phyloP scores from a whole-genome alignment of 1,139 yeast species.

The Blastobotrys persicus region DNA sequence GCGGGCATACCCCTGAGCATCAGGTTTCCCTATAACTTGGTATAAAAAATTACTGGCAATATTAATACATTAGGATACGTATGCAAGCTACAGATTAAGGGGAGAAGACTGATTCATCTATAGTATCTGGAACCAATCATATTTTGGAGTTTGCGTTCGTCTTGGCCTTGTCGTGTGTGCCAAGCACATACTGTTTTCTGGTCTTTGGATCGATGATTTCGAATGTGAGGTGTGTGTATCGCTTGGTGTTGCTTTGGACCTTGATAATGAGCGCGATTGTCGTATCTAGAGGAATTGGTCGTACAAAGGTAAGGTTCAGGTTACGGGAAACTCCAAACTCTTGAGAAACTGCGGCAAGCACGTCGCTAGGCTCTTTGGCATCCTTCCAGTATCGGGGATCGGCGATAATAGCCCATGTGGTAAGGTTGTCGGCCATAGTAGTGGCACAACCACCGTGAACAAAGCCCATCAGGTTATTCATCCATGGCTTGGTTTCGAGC shows the following conservation, averaged over 20 bases:
- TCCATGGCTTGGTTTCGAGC: slow-evolving; percentile 10
- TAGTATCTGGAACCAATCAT: too few species aligned
- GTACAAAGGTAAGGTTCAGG: slow-evolving; percentile 31
- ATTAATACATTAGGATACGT: too few species aligned
- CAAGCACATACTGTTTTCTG: slow-evolving; percentile 28
- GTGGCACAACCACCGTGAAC: slow-evolving; percentile 40
- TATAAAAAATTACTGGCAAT: too few species aligned
- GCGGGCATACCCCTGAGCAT: too few species aligned
- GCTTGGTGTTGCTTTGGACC: slow-evolving; percentile 29
- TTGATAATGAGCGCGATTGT: slow-evolving; percentile 27
- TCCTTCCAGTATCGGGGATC: slow-evolving; percentile 31
- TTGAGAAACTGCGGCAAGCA: slow-evolving; percentile 14
- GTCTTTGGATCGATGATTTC: slow-evolving; percentile 23
- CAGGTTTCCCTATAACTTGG: too few species aligned
- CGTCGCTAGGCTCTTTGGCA: slow-evolving; percentile 18
- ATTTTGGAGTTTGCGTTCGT: slow-evolving; percentile 13
- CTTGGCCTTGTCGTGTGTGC: slow-evolving; percentile 35
- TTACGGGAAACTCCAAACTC: slow-evolving; percentile 33
- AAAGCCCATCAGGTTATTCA: slow-evolving; percentile 19
- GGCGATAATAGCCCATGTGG: slow-evolving; percentile 29
- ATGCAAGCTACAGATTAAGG: too few species aligned
- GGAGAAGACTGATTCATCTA: not conserved
- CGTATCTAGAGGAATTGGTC: slow-evolving; percentile 31
- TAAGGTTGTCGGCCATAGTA: slow-evolving; percentile 32
- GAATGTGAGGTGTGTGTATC: slow-evolving; percentile 28